Percentiles rank a stretch among this genome's conserved stretches.
Conservation (phyloP, 73 alveolate species). For the Symbiodinium pilosum region DNA sequence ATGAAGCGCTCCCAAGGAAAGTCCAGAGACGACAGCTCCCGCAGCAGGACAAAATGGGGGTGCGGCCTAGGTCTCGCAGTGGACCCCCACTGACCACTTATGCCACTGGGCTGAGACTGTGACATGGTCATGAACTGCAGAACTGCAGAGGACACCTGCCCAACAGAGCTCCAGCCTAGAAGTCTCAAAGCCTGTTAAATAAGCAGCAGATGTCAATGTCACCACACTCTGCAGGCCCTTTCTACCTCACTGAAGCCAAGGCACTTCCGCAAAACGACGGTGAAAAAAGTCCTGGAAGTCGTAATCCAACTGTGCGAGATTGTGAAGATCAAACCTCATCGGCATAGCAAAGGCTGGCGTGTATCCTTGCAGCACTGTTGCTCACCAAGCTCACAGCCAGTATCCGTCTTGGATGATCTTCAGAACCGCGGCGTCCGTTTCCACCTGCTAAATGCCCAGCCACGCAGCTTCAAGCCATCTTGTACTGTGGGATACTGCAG, state of each 20-base stretch:
- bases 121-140: conserved; percentile 73
- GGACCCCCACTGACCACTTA: neutral
- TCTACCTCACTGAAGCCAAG: neutral
- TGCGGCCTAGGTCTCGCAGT: conserved; percentile 21
- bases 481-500: neutral
- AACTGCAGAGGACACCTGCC: conserved; percentile 58
- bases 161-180: no score
- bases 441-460: no score
- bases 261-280: conserved; percentile 46
- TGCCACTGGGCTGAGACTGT: neutral
- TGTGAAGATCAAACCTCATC: conserved; percentile 55
- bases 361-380: no score
- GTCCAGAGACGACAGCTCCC: conserved; percentile 69
- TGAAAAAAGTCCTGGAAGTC: conserved; percentile 40
- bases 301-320: conserved; percentile 47
- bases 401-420: conserved; percentile 58
- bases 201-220: no score
- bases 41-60: conserved; percentile 68
- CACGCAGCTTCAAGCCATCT: neutral
- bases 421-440: conserved; percentile 39
- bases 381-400: neutral
- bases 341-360: neutral
- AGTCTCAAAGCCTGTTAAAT: no score
- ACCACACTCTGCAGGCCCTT: no score
- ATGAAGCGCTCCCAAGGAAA: conserved; percentile 83